Base-by-base conservation (phyloP, 352 stramenopile genomes). In the Halophytophthora batemanensis region DNA sequence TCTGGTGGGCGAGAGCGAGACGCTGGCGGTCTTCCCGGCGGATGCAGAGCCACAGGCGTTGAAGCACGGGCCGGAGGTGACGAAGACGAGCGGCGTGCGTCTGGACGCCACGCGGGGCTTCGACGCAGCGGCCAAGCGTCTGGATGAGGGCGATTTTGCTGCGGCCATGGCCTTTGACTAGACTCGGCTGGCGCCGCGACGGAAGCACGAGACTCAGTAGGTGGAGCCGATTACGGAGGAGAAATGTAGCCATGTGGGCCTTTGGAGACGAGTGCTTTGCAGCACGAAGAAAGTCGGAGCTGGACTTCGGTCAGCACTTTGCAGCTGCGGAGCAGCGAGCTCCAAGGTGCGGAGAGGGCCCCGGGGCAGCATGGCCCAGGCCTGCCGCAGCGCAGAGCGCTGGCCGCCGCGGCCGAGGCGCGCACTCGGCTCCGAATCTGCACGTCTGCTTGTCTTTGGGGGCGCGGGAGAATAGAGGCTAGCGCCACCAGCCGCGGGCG, bases 21-120 rank as follows among this genome's bases (percentile, higher is more conserved):
- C 76, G 18, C 43, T 91, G 11, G 75, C 60, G 23, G 40, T 61
- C 3, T 87, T 86, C 39, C 51, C 51, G 45, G 58, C 40, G 18
- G 45, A 64, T 15, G 50, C 6, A 47, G 2, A 54, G 49, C 28
- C 50, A 49, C 22, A 22, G 22, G 12, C 31, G 17, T 33, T 28
- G 34, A 40, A 5, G 21, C 40, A 31, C 25, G 11, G 47, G 22
- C 8, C 37, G 0, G 38, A 59, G 2, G 18, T 23, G 25, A 35
- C 10, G 28, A 10, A 15, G 33, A 38, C 48, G 21, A 64, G 22
- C 37, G 29, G 50, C 34, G 50, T 55, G 11, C 41, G 22, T 21
- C 17, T 63, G 3, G 43, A 49, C 18, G 49, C 55, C 6, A 53
- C 29, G 11, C 53, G 21, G 1, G 49, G 48, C 6, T 64, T 64